Base-by-base conservation (phyloP, 495 filamentous ascomycete genomes). In the Tuber calosporum region DNA sequence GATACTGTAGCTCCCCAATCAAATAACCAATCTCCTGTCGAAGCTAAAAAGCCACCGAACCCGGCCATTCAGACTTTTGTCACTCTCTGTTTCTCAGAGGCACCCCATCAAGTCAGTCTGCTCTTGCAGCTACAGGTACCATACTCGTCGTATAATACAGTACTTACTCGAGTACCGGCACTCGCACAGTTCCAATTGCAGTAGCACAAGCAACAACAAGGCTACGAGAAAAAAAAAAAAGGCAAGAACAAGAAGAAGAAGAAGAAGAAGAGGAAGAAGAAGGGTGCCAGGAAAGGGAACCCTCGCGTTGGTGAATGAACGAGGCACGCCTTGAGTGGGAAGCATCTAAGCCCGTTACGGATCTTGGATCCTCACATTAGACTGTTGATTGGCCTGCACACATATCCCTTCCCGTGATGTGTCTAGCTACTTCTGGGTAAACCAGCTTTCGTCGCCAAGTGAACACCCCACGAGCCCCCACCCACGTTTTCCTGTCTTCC, bases 331-430 rank as follows among this genome's bases (percentile, higher is more conserved):
- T 26, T 58, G 48, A 58, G 48, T 26, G 48, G 22, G 48, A 58
- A 58, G 48, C n/a, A 58, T 58, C 48, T 58, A 58, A 58, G n/a
- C 48, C 48, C 48, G 22, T 71, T 77, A 39, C 67, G 75, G 75
- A 77, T 77, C 75, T 78, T 70, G 76, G 76, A 78, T 78, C 76
- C 77, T 74, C 74, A 71, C 68, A 78, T 73, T 70, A 37, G 11
- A 9, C 58, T 68, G 53, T 34, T 77, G 70, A 77, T 77, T 77
- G 76, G 76, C n/a, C 53, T 48, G 66, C 67, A 41, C 74, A 40
- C 53, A 39, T 30, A 69, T 68, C 42, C 74, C 75, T 77, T 78
- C 76, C 76, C 70, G 74, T 71, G 15, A 66, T 43, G 58, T 40
- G 67, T 62, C 74, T 77, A 77, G 62, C 76, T 66, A 9, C 22